A percentile compares a stretch with the other conserved stretches of the same genome.
Evolutionary conservation across 1,139 yeast genomes (phyloP).

Genomic region (Suhomyces panamericanus): DNA sequence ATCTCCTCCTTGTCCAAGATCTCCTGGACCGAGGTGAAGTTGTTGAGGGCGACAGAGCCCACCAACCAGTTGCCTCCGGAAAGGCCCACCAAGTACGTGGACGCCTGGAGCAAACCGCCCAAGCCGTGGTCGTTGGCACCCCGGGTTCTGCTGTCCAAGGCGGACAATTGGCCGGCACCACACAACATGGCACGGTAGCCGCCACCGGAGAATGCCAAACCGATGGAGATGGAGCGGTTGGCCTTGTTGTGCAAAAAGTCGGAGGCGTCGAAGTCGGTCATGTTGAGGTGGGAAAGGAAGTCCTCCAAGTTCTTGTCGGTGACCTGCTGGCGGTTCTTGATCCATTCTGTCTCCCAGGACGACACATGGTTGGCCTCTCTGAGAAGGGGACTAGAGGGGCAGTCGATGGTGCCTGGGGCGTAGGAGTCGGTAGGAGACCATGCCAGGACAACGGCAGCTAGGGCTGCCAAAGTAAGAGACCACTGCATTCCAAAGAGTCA

Average conservation of each 20-base stretch:
- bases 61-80: slow-evolving; percentile 90
- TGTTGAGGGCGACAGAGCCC: slow-evolving; percentile 76
- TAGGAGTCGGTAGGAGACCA: slow-evolving; percentile 27
- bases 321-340: slow-evolving; percentile 21
- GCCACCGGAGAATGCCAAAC: slow-evolving; percentile 29
- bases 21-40: slow-evolving; percentile 72
- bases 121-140: slow-evolving; percentile 61
- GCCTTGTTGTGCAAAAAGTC: slow-evolving; percentile 21
- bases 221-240: slow-evolving; percentile 23
- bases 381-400: slow-evolving; percentile 20
- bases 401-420: slow-evolving; percentile 25
- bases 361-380: slow-evolving; percentile 22
- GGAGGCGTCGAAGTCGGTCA: slow-evolving; percentile 24
- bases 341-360: slow-evolving; percentile 21
- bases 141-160: slow-evolving; percentile 25
- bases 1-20: slow-evolving; percentile 51
- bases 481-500: background rate
- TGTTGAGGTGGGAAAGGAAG: slow-evolving; percentile 21
- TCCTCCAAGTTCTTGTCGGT: slow-evolving; percentile 22
- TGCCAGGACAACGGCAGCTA: slow-evolving; percentile 2
- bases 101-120: slow-evolving; percentile 74
- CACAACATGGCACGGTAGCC: slow-evolving; percentile 31
- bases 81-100: slow-evolving; percentile 76
- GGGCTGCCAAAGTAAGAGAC: background rate
- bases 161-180: slow-evolving; percentile 30